Conservation (phyloP, 2,329 filamentous ascomycete genomes). For the Colletotrichum liriopes region DNA sequence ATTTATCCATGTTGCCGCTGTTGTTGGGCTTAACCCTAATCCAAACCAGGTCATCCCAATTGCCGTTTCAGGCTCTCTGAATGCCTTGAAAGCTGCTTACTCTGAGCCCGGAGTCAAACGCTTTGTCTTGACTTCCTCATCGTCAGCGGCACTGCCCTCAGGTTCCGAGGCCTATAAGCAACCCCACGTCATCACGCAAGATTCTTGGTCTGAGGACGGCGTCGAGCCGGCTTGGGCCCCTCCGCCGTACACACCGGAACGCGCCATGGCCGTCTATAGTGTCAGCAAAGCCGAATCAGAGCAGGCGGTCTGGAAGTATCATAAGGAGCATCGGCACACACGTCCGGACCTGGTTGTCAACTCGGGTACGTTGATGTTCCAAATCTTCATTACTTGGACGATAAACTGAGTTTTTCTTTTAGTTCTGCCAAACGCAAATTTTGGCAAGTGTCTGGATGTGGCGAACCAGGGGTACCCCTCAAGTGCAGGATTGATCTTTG, state of each 20-base stretch:
- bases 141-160: conserved; percentile 43
- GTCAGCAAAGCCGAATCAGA: conserved; percentile 58
- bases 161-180: conserved; percentile 42
- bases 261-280: conserved; percentile 49
- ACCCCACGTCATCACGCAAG: conserved; percentile 45
- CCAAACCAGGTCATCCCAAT: conserved; percentile 56
- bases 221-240: conserved; percentile 54
- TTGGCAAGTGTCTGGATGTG: conserved; percentile 44
- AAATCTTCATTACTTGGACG: conserved; percentile 4
- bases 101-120: conserved; percentile 52
- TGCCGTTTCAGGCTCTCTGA: conserved; percentile 48
- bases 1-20: conserved; percentile 57
- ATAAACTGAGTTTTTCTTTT: conserved; percentile 48
- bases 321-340: conserved; percentile 46
- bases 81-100: conserved; percentile 53
- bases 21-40: conserved; percentile 52
- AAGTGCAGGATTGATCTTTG: conserved; percentile 43
- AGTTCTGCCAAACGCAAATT: conserved; percentile 50
- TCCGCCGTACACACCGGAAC: conserved; percentile 51
- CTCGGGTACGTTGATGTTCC: conserved; percentile 5
- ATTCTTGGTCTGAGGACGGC: conserved; percentile 55
- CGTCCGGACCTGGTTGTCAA: conserved; percentile 43
- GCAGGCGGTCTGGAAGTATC: conserved; percentile 56
- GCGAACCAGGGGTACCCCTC: conserved; percentile 44
- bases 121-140: conserved; percentile 58